Evolutionary conservation across 129 eudicot species (phyloP).

Genomic region (Chrysanthemum lavandulifolium): DNA sequence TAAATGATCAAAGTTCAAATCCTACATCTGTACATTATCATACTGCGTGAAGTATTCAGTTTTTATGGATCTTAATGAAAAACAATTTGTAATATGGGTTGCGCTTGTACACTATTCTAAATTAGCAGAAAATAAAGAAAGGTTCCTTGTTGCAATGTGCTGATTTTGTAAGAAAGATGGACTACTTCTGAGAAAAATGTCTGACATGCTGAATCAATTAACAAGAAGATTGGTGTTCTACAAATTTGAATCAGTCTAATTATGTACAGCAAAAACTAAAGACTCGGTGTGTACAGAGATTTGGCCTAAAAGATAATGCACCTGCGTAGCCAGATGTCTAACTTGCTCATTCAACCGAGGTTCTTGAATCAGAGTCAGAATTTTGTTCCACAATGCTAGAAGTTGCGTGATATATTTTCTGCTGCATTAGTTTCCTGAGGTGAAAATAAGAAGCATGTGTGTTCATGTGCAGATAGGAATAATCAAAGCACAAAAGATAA

Average conservation of each 20-base stretch:
- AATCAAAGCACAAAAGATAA: background rate
- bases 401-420: conserved; percentile 25
- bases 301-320: conserved; percentile 17
- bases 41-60: background rate
- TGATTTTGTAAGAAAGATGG: background rate
- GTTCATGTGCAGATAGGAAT: background rate
- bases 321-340: conserved; percentile 19
- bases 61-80: background rate
- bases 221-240: conserved; percentile 19
- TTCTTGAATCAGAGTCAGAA: conserved; percentile 15
- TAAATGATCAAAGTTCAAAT: background rate
- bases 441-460: background rate
- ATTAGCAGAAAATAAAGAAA: background rate
- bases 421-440: conserved; percentile 23
- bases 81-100: background rate
- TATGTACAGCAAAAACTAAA: conserved; percentile 28
- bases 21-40: background rate
- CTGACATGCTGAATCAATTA: conserved; percentile 5
- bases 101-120: background rate
- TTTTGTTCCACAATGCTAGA: conserved; percentile 27
- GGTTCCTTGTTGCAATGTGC: background rate
- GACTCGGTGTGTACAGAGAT: conserved; percentile 22
- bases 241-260: conserved; percentile 13
- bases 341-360: conserved; percentile 20
- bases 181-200: conserved; percentile 6